Conservation (phyloP, 345 rosid genomes). For the Moringa oleifera region DNA sequence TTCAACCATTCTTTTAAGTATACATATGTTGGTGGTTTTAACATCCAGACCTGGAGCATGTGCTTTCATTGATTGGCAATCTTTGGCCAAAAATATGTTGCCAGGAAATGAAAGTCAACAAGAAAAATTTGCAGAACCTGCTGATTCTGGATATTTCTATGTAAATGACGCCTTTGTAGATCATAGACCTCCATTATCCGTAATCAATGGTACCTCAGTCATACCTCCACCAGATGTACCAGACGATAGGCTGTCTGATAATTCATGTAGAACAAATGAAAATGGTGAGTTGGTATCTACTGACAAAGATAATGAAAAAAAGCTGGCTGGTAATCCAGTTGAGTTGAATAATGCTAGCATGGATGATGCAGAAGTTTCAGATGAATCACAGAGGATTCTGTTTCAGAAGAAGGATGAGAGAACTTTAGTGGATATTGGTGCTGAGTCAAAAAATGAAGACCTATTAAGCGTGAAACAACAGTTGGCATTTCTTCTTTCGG, state of each 20-base stretch:
- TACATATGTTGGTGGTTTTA: constrained; percentile 58
- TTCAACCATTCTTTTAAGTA: constrained; percentile 59
- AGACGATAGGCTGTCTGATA: constrained; percentile 31
- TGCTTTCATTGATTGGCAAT: constrained; percentile 43
- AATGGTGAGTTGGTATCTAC: constrained; percentile 17
- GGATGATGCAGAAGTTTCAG: constrained; percentile 11
- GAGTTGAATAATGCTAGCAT: constrained; percentile 18
- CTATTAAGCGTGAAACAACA: constrained; percentile 37
- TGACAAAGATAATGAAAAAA: constrained; percentile 25
- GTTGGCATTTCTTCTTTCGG: constrained; percentile 44
- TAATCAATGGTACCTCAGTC: constrained; percentile 20
- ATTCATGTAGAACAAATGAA: constrained; percentile 17
- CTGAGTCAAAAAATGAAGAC: constrained; percentile 20
- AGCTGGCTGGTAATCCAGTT: constrained; percentile 13
- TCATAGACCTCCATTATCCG: constrained; percentile 20
- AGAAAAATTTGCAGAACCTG: constrained; percentile 23
- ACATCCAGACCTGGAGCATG: constrained; percentile 37
- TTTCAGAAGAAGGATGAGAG: constrained; percentile 35
- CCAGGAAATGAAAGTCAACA: constrained; percentile 23
- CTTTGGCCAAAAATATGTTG: constrained; percentile 28
- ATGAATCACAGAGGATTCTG: constrained; percentile 22
- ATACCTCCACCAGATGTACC: constrained; percentile 24
- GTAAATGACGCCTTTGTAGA: constrained; percentile 30
- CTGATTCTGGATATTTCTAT: constrained; percentile 19
- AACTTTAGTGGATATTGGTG: constrained; percentile 14